These are phyloP conservation scores for Boletellus emodensis DNA, from an alignment of 768 basidiomycete species.

Conservation along the genomic window DNA sequence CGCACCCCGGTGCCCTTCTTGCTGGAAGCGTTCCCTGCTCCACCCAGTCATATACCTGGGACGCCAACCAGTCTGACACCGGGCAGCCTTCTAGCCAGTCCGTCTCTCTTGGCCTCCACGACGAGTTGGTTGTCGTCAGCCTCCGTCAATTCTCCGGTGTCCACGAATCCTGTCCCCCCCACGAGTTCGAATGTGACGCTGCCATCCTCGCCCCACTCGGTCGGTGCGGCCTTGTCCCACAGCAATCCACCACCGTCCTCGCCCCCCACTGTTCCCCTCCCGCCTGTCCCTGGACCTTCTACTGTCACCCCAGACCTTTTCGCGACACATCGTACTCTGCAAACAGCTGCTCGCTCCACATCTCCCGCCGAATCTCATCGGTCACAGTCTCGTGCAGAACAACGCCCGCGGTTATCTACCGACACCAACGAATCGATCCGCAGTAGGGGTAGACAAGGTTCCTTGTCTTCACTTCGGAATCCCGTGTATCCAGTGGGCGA, in stretches of 20 bases:
- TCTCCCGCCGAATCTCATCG: constrained; percentile 22
- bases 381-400: constrained; percentile 17
- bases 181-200: constrained; percentile 4
- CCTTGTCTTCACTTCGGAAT: constrained; percentile 29
- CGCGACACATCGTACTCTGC: constrained; percentile 37
- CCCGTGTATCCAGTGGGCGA: constrained; percentile 10
- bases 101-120: constrained; percentile 13
- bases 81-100: constrained; percentile 4
- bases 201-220: constrained; percentile 15
- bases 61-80: constrained; percentile 14
- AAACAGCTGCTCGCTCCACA: constrained; percentile 16
- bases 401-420: constrained; percentile 15
- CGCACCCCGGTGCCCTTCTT: constrained; percentile 33
- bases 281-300: constrained; percentile 63
- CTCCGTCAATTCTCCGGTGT: constrained; percentile 2
- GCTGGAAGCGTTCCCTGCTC: constrained; percentile 36
- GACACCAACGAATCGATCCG: constrained; percentile 13
- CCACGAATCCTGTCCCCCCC: constrained; percentile 1
- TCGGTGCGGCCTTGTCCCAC: constrained; percentile 1
- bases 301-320: constrained; percentile 47
- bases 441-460: constrained; percentile 22
- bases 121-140: constrained; percentile 3
- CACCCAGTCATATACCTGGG: constrained; percentile 32
- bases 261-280: constrained; percentile 57
- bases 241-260: constrained; percentile 54